Base-by-base conservation (phyloP, 192 early-diverging fungal species). In the Gonapodya sp. region DNA sequence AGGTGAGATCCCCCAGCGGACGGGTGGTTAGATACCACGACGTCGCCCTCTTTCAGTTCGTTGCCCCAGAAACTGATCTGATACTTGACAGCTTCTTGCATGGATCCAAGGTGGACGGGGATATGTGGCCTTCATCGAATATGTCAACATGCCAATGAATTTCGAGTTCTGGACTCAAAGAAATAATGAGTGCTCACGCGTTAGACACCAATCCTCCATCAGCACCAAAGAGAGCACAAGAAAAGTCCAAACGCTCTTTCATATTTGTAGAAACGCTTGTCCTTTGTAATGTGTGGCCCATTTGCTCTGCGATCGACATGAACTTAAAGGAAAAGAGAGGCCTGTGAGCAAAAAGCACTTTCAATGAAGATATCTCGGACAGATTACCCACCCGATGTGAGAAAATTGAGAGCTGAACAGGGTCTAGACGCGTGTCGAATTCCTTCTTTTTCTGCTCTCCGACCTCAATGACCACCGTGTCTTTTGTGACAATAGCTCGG, bases 221-320 rank as follows among this genome's bases (percentile, higher is more conserved):
- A 1, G 79, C 31, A 35, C 34, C 95, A 91, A 99, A 99, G 35
- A 99, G 83, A 0, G 96, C 97, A 83, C 97, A 99, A 0, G 94
- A 95, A 84, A 99, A 99, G 84, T 99, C 97, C 36, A 99, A 87
- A 16, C 97, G 92, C 85, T 99, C 97, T 81, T 99, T 99, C 84
- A 99, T 99, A 79, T 99, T 99, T 31, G 97, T 98, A 36, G 93
- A 94, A 73, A 98, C 93, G 31, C 95, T 88, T 0, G 97, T 99
- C 85, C 97, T 95, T 84, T 98, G 94, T 2, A 98, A 85, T 31
- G 96, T 95, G 32, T 93, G 87, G 24, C 96, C 96, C 96, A 98
- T 98, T 86, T 98, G 96, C 84, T 98, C 96, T 1, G 96, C 97
- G 84, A 99, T 97, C 79, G 88, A 90, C 97, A 99, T 99, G 83